Base-by-base conservation (phyloP, 2,329 filamentous ascomycete species). In the Fusarium illudens region DNA sequence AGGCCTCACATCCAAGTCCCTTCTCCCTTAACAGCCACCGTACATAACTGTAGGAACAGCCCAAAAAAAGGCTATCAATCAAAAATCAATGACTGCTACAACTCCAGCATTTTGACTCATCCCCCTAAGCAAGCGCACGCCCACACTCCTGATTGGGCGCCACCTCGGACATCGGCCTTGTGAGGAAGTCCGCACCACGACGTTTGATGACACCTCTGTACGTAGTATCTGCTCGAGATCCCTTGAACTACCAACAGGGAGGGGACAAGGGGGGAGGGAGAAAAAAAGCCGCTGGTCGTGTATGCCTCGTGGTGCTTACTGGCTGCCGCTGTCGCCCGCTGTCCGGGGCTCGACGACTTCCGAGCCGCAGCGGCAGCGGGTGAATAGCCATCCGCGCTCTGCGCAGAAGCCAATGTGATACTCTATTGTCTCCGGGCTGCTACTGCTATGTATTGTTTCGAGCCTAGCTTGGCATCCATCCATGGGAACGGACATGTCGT, bases 91-190 rank as follows among this genome's bases (percentile, higher is more conserved):
- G 66, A 70, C 62, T 25, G 66, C 54, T 54, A 52, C n/a, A 13
- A 29, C 50, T 34, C 22, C 22, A 32, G 19, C 10, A 51, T 22
- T 17, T 48, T 50, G 30, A 36, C 34, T 58, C 46, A 37, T 48
- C 12, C 19, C 29, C 54, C 54, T 32, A 29, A 20, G 29, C 55
- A 50, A 50, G 17, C 25, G 32, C 39, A 37, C 19, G 13, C 19
- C 6, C 9, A 20, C 17, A 13, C 37, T 36, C 48, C 55, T 61
- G 44, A 61, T 65, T 67, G 61, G 66, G 51, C 37, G 60, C 52
- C 63, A 65, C 61, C 51, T 76, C 75, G 75, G 75, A 77, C 74
- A 65, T 76, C 75, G 75, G 75, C 25, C 49, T 74, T 67, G 55
- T 10, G 42, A 13, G 29, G 63, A 69, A 75, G 69, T 71, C 74